Base-by-base conservation (phyloP, 139 green algal species). In the Tetradesmus lagerheimii region DNA sequence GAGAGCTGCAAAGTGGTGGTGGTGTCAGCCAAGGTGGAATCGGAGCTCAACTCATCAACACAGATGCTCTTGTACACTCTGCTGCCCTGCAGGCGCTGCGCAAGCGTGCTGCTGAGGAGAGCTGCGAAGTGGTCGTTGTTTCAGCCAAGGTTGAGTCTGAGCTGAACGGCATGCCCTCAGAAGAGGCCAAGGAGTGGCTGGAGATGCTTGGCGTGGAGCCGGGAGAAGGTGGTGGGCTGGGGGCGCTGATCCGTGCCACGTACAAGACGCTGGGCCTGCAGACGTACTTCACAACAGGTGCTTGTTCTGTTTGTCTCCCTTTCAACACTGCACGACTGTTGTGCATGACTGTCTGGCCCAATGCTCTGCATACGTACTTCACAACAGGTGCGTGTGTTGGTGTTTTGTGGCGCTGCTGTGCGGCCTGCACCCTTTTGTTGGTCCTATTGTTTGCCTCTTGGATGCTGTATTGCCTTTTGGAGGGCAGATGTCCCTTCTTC, bases 251-350 rank as follows among this genome's bases (percentile, higher is more conserved):
- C 41, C 71, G 85, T 23, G 90, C 96, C 37, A 96, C 96, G 9
- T 99, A 99, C 93, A 91, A 87, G 31, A 94, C 97, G 64, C 95
- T 99, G 38, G 97, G 97, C 8, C 94, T 99, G 89, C 93, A 95
- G 27, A 99, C 98, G 1, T 99, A 99, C 95, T 99, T 99, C 95
- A 99, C 98, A 2, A 97, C 95, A 12, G 96, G 95, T 96, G 38
- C 5, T 88, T 4, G 47, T 2, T 23, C 11, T 87, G 47, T 50
- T 71, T 12, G 45, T 9, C 12, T 50, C 5, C 9, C 6, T 50
- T 50, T 50, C 43, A 50, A 50, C 47, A 62, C n/a, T n/a, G n/a
- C n/a, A n/a, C n/a, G n/a, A n/a, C n/a, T n/a, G n/a, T n/a, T n/a
- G n/a, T n/a, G n/a, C n/a, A n/a, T n/a, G n/a, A n/a, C n/a, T n/a